Percentiles rank a stretch among this genome's conserved stretches.
Evolutionary conservation across 2,329 filamentous ascomycete genomes (phyloP).

Genomic region (Cadophora sp.): DNA sequence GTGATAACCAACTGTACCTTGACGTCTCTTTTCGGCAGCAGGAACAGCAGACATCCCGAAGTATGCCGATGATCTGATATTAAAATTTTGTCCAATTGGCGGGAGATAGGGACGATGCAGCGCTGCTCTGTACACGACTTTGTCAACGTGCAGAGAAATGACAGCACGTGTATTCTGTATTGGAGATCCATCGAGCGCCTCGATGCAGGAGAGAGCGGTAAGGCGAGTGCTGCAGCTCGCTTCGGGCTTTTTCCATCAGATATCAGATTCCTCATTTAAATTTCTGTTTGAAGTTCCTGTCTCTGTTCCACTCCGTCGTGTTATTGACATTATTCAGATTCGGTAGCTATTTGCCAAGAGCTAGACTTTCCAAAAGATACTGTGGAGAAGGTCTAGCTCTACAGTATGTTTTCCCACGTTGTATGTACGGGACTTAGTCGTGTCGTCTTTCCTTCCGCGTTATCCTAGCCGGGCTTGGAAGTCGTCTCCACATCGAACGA

Average conservation of each 20-base stretch:
- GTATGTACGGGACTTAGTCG: slow-evolving; percentile 7
- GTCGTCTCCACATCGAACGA: not conserved
- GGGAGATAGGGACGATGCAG: slow-evolving; percentile 5
- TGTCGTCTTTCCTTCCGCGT: not conserved
- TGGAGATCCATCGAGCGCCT: slow-evolving; percentile 9
- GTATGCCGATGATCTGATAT: not conserved
- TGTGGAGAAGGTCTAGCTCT: not conserved
- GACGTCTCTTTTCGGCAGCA: not conserved
- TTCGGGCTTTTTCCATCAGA: not conserved
- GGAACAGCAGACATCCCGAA: not conserved
- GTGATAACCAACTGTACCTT: slow-evolving; percentile 9
- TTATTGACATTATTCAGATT: not conserved
- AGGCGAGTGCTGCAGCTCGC: not conserved
- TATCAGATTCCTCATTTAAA: slow-evolving; percentile 2
- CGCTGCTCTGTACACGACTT: not conserved
- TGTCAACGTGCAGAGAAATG: not conserved
- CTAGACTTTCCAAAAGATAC: not conserved
- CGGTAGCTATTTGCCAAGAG: not conserved
- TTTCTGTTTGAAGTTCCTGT: not conserved
- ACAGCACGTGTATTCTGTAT: slow-evolving; percentile 12
- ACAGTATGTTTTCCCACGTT: not conserved
- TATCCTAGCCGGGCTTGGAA: slow-evolving; percentile 2
- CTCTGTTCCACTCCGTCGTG: not conserved
- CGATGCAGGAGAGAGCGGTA: slow-evolving; percentile 4
- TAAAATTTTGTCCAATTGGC: not conserved